Evolutionary conservation across 1,139 yeast genomes (phyloP), one percentile per base, ranked within the genome.

Genomic region (Yamadazyma sp.): DNA sequence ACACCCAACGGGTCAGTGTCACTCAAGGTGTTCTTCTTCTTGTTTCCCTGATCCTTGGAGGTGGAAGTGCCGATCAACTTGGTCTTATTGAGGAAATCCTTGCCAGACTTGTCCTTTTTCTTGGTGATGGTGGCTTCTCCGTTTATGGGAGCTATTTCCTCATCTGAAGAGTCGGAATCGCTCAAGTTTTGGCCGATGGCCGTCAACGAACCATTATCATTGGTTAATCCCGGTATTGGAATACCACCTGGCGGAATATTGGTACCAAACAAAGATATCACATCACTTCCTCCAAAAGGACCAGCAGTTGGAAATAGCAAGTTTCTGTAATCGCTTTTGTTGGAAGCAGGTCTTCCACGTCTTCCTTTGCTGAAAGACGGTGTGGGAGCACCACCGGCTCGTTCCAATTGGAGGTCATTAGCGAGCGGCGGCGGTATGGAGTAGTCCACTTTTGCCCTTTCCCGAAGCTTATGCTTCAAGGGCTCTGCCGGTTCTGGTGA

Each of bases 1-100:
- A 91, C 86, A 1, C 96, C 98, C 23, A 94, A 67, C 1, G 98
- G 98, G 62, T 94, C 99, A 1, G 95, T 76, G 59, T 94, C 99
- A 17, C 98, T 95, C 18, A 85, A 68, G 34, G 75, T 83, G 40
- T 78, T 81, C 58, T 87, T 87, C 58, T 87, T 87, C 49, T 63
- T 55, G 39, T 53, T 41, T 14, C 55, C 51, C 5, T 58, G 61
- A 14, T 60, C 50, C n/a, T 66, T 58, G 1, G 69, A 65, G 2
- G 74, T 69, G 14, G 76, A 62, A 8, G 53, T 43, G 1, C 52
- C 53, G 14, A 70, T 65, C 33, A 66, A 50, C 40, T 59, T 64
- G 9, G 64, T 57, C 44, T 58, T 53, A 38, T 51, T 55, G n/a
- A 61, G 50, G 43, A 54, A 49, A 15, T 56, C 62, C 14, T 39